phyloP scores from a whole-genome alignment of 306 rosid genomes.

The Vachellia collinsii region DNA sequence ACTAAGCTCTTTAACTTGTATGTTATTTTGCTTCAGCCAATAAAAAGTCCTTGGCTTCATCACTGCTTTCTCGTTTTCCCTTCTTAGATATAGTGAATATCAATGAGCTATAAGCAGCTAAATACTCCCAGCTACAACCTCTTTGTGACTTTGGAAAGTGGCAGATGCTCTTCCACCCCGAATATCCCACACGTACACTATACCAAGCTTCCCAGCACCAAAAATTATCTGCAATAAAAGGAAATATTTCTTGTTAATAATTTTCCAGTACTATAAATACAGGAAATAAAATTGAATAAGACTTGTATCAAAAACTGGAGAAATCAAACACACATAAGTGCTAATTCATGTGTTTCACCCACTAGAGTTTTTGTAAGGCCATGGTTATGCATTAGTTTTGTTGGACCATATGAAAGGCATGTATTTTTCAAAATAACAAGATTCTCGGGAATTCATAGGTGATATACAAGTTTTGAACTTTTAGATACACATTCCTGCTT shows the following conservation, averaged over 20 bases:
- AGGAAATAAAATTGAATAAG: slow-evolving; percentile 1
- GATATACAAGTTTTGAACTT: background rate
- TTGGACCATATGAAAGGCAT: slow-evolving; percentile 7
- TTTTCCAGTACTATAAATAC: slow-evolving; percentile 11
- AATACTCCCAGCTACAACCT: slow-evolving; percentile 51
- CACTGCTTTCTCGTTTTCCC: slow-evolving; percentile 5
- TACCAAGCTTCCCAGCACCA: slow-evolving; percentile 83
- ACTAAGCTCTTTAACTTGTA: background rate
- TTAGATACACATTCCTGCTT: background rate
- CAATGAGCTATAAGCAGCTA: background rate
- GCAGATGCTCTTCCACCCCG: slow-evolving; percentile 90
- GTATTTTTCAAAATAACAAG: background rate
- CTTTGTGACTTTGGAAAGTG: slow-evolving; percentile 78
- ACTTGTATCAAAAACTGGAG: background rate
- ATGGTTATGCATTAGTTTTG: background rate
- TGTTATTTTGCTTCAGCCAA: background rate
- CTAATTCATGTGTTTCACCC: slow-evolving; percentile 1
- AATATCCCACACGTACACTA: slow-evolving; percentile 77
- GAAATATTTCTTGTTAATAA: slow-evolving; percentile 7
- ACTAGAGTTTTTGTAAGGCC: slow-evolving; percentile 28
- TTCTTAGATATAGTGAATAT: slow-evolving; percentile 26
- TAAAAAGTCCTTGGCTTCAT: slow-evolving; percentile 15
- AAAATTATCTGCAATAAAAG: slow-evolving; percentile 63
- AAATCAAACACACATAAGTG: slow-evolving; percentile 30
- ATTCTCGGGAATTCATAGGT: background rate